phyloP scores from a whole-genome alignment of 2,329 filamentous ascomycete genomes.

The Neonectria hederae region DNA sequence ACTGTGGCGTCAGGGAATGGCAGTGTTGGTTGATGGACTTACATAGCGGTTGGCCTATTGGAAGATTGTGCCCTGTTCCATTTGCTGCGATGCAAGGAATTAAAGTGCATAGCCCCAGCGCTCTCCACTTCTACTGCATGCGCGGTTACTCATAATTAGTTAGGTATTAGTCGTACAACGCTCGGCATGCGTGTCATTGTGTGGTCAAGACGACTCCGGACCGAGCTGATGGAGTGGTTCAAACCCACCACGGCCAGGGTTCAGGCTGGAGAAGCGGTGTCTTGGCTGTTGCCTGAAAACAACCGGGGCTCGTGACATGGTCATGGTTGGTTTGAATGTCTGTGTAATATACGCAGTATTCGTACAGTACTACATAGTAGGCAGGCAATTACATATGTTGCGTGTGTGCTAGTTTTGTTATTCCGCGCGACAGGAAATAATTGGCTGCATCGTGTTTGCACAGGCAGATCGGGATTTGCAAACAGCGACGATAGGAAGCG shows the following conservation, averaged over 20 bases:
- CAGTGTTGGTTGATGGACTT: background rate
- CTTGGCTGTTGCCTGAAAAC: constrained; percentile 35
- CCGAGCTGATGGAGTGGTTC: background rate
- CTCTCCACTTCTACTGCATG: background rate
- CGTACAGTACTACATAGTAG: background rate
- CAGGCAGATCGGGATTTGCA: background rate
- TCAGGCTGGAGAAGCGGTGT: background rate
- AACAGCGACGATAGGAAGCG: background rate
- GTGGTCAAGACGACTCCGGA: background rate
- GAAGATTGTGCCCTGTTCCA: constrained; percentile 9
- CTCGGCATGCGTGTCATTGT: background rate
- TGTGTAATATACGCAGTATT: background rate
- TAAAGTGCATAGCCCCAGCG: constrained; percentile 6
- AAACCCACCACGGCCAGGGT: background rate
- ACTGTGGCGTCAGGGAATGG: background rate
- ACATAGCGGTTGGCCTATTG: constrained; percentile 4
- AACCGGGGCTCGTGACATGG: constrained; percentile 5
- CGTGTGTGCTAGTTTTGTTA: background rate
- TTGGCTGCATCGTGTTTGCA: background rate
- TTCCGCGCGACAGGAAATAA: background rate
- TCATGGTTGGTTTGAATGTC: background rate
- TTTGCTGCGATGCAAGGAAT: constrained; percentile 6
- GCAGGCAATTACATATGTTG: background rate
- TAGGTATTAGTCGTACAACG: background rate
- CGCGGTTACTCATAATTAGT: too few relatives aligned